Evolutionary conservation across 2,329 filamentous ascomycete genomes (phyloP), one percentile per base, ranked within the genome.

Genomic region (Fusarium sp.): DNA sequence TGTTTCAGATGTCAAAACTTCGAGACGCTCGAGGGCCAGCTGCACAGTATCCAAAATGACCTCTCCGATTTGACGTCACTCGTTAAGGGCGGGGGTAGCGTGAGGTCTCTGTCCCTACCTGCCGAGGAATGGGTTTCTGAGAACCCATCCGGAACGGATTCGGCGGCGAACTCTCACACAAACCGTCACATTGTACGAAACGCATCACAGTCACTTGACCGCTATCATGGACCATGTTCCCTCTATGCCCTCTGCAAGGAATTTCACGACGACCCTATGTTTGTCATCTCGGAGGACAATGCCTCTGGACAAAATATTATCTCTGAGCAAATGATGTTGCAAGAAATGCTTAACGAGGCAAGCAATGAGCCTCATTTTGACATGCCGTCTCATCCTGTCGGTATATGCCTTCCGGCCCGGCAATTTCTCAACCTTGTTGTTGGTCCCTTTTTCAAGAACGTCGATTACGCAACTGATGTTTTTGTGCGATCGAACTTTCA

Each of bases 1-100:
- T 72, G 66, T 63, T 60, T 64, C 63, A 75, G 73, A 50, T 75
- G 73, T 23, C 73, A 75, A 42, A 75, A 75, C 35, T 75, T 75
- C 28, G 73, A 75, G 52, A 71, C 66, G 15, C 71, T 75, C 37
- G 73, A 75, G 35, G 71, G 72, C 35, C 73, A 75, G 35, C 42
- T 75, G 18, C 72, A 70, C 44, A 74, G 49, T 20, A 75, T 75
- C 41, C 73, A 75, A 16, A 72, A 66, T 48, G 73, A 75, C 23
- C 70, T 75, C 23, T 75, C 73, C 4, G 66, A 70, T 33, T 53
- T 75, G 44, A 74, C 73, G 23, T 75, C 70, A 31, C 69, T 75
- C 15, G 66, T 75, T 6, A 74, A 68, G 44, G 66, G 60, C 31
- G 65, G 68, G 12, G 70, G 52, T 23, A 49, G 55, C 13, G 61